These are phyloP conservation scores for Verticillium albo-atrum DNA, from an alignment of 2,329 filamentous ascomycete species.

Conservation along the genomic window DNA sequence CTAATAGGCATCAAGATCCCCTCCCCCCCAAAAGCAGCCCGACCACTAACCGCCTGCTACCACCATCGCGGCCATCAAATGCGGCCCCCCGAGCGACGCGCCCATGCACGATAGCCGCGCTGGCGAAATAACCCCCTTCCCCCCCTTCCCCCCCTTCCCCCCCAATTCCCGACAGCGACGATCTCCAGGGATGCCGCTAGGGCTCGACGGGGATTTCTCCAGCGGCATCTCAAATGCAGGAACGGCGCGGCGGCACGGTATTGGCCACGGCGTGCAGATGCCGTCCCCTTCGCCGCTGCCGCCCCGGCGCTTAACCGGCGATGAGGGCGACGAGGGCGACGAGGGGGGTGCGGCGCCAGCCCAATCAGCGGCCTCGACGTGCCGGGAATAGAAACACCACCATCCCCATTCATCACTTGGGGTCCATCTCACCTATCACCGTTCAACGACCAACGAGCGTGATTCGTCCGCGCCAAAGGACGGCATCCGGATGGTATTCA, in stretches of 20 bases:
- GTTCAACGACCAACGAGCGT: background rate
- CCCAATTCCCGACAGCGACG: background rate
- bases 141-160: no score
- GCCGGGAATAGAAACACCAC: background rate
- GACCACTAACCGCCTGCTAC: background rate
- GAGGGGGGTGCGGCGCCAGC: background rate
- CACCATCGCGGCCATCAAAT: background rate
- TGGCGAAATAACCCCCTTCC: background rate
- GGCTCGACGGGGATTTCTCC: background rate
- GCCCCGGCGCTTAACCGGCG: background rate
- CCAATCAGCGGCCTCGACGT: background rate
- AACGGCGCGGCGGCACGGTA: background rate
- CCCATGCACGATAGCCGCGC: slow-evolving; percentile 20
- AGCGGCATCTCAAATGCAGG: background rate
- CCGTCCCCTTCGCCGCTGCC: background rate
- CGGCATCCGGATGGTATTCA: background rate
- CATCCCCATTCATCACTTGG: background rate
- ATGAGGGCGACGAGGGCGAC: background rate
- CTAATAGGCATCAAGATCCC: background rate
- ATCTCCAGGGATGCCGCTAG: background rate
- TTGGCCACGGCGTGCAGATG: background rate
- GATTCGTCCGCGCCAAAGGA: background rate
- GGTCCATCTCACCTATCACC: background rate
- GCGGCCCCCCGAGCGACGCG: slow-evolving; percentile 10
- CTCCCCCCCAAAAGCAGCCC: background rate